Percentiles rank a stretch among this genome's conserved stretches.
phyloP scores from a whole-genome alignment of 768 basidiomycete species.

The Coprinopsis marcescibilis region DNA sequence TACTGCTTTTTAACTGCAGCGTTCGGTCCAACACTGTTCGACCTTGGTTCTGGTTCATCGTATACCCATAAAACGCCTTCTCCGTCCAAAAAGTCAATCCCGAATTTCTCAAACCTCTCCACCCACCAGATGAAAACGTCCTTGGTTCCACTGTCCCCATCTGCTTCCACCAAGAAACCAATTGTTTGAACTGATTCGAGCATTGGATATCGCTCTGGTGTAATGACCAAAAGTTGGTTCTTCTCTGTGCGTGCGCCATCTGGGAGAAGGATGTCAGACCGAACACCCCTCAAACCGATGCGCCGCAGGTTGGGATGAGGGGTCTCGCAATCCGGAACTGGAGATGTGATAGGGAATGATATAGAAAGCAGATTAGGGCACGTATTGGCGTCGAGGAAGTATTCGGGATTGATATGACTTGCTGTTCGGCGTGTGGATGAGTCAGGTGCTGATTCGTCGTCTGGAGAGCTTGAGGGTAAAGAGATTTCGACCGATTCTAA shows the following conservation, averaged over 20 bases:
- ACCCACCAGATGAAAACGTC: slow-evolving; percentile 53
- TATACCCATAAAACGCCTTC: slow-evolving; percentile 51
- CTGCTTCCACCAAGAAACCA: slow-evolving; percentile 42
- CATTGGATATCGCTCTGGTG: slow-evolving; percentile 34
- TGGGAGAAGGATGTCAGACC: slow-evolving; percentile 38
- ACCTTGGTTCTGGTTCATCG: slow-evolving; percentile 23
- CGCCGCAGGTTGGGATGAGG: slow-evolving; percentile 35
- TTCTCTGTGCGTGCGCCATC: slow-evolving; percentile 31
- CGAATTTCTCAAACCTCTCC: slow-evolving; percentile 42
- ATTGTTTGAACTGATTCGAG: slow-evolving; percentile 43
- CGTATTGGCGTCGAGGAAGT: slow-evolving; percentile 35
- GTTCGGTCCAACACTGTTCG: no score
- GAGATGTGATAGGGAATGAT: slow-evolving; percentile 34
- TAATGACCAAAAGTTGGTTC: slow-evolving; percentile 38
- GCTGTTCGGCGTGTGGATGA: slow-evolving; percentile 20
- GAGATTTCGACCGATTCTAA: slow-evolving; percentile 37
- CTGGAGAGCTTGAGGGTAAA: slow-evolving; percentile 27
- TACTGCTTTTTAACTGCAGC: no score
- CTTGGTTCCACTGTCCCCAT: slow-evolving; percentile 35
- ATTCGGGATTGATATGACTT: slow-evolving; percentile 31
- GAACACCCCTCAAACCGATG: slow-evolving; percentile 40
- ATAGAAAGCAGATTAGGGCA: slow-evolving; percentile 44
- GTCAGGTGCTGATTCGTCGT: slow-evolving; percentile 28
- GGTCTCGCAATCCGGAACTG: slow-evolving; percentile 20
- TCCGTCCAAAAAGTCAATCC: slow-evolving; percentile 48